Percentiles rank a stretch among this genome's conserved stretches.
Evolutionary conservation across 148 eudicot genomes (phyloP).

Genomic region (Talinum fruticosum): DNA sequence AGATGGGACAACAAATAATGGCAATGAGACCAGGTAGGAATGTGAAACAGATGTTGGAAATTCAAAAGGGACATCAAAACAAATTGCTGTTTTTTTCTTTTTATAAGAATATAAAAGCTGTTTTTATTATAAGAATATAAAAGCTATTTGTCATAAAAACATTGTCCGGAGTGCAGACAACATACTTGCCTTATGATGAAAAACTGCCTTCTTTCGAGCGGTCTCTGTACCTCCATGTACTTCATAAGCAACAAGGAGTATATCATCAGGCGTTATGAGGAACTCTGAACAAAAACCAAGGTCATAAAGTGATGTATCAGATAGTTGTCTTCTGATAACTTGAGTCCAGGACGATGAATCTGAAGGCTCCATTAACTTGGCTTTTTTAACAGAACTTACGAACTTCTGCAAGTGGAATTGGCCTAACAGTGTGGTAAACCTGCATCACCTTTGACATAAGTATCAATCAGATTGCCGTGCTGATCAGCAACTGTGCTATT

Average conservation of each 20-base stretch:
- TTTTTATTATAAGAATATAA: not conserved
- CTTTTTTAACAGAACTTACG: slow-evolving; percentile 41
- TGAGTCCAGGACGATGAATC: slow-evolving; percentile 53
- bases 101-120: not conserved
- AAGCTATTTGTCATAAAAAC: not conserved
- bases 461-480: slow-evolving; percentile 34
- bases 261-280: slow-evolving; percentile 56
- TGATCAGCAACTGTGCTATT: not conserved
- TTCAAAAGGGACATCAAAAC: not conserved
- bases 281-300: slow-evolving; percentile 65
- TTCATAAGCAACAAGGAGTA: slow-evolving; percentile 50
- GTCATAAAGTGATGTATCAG: slow-evolving; percentile 67
- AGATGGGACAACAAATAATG: not conserved
- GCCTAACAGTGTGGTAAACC: slow-evolving; percentile 74
- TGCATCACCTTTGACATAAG: slow-evolving; percentile 41
- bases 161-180: not conserved
- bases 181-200: slow-evolving; percentile 78
- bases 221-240: slow-evolving; percentile 44
- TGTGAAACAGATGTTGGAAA: not conserved
- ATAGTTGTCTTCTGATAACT: slow-evolving; percentile 47
- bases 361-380: slow-evolving; percentile 26
- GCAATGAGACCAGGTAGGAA: not conserved
- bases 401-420: slow-evolving; percentile 78
- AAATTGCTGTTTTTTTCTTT: not conserved
- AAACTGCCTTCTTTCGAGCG: slow-evolving; percentile 70